phyloP scores from a whole-genome alignment of 1,139 yeast species.

The Saccharomyces hybrid region DNA sequence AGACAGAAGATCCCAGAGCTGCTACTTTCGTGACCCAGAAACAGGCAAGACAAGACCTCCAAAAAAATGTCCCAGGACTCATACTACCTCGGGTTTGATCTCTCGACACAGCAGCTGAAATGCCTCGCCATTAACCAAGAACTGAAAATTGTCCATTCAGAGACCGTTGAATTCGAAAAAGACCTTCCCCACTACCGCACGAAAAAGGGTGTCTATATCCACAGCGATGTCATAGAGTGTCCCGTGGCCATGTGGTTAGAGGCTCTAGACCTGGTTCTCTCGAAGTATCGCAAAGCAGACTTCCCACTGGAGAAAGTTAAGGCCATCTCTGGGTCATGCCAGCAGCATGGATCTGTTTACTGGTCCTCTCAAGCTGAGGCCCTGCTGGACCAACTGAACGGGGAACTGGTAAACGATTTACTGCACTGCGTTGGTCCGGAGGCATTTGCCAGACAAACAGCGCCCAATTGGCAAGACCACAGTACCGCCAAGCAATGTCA shows the following conservation, averaged over 20 bases:
- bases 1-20: background rate
- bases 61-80: background rate
- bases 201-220: slow-evolving; percentile 59
- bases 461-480: slow-evolving; percentile 96
- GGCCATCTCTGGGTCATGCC: slow-evolving; percentile 81
- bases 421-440: slow-evolving; percentile 39
- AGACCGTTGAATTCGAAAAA: slow-evolving; percentile 63
- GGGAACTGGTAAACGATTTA: slow-evolving; percentile 28
- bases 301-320: slow-evolving; percentile 57
- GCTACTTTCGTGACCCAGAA: background rate
- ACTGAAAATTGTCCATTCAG: slow-evolving; percentile 49
- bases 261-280: slow-evolving; percentile 61
- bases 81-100: slow-evolving; percentile 66
- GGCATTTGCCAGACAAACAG: slow-evolving; percentile 55
- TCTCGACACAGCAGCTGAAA: slow-evolving; percentile 86
- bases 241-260: slow-evolving; percentile 90
- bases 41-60: background rate
- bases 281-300: slow-evolving; percentile 26
- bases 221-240: slow-evolving; percentile 50
- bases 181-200: slow-evolving; percentile 55
- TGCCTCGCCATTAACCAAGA: slow-evolving; percentile 55
- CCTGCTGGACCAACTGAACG: slow-evolving; percentile 34
- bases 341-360: slow-evolving; percentile 86
- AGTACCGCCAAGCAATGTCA: slow-evolving; percentile 67
- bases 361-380: slow-evolving; percentile 52